Percentiles rank a stretch among this genome's conserved stretches.
Evolutionary conservation across 495 filamentous ascomycete species (phyloP).

Genomic region (Staphylotrichum tortipilum): DNA sequence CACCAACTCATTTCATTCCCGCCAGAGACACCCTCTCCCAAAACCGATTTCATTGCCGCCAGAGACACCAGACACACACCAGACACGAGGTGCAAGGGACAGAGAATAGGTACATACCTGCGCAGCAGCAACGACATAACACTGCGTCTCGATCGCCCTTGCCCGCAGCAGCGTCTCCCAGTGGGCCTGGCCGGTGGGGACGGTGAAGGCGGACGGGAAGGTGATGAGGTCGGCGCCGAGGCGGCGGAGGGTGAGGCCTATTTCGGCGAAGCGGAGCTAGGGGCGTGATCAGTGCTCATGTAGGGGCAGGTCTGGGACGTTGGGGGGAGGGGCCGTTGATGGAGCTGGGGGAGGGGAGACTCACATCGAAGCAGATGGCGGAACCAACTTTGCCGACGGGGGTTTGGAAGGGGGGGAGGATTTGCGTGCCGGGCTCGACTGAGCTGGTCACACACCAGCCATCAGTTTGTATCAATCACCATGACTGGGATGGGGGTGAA

Average conservation of each 20-base stretch:
- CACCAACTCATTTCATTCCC: too few relatives aligned
- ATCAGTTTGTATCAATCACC: not conserved
- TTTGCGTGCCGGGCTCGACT: slow-evolving; percentile 23
- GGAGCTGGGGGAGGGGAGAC: not conserved
- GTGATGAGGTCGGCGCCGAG: slow-evolving; percentile 62
- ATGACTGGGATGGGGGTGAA: not conserved
- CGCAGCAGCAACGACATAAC: slow-evolving; percentile 80
- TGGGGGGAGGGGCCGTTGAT: too few relatives aligned
- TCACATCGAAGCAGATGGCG: slow-evolving; percentile 81
- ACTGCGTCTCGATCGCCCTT: slow-evolving; percentile 83
- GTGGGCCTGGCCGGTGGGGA: slow-evolving; percentile 77
- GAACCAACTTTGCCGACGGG: slow-evolving; percentile 65
- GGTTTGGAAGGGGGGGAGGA: slow-evolving; percentile 59
- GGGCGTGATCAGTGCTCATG: not conserved
- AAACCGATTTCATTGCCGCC: too few relatives aligned
- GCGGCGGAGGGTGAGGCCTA: slow-evolving; percentile 51
- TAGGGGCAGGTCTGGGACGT: too few relatives aligned
- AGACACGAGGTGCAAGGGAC: too few relatives aligned
- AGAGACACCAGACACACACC: not conserved
- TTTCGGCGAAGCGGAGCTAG: slow-evolving; percentile 64
- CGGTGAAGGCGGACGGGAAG: slow-evolving; percentile 85
- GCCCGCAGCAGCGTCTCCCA: slow-evolving; percentile 73
- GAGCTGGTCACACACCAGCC: slow-evolving; percentile 13
- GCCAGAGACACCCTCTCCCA: too few relatives aligned
- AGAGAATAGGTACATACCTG: slow-evolving; percentile 49